Conservation (phyloP, 2,329 filamentous ascomycete species). For the Chaetomiaceae sp. region DNA sequence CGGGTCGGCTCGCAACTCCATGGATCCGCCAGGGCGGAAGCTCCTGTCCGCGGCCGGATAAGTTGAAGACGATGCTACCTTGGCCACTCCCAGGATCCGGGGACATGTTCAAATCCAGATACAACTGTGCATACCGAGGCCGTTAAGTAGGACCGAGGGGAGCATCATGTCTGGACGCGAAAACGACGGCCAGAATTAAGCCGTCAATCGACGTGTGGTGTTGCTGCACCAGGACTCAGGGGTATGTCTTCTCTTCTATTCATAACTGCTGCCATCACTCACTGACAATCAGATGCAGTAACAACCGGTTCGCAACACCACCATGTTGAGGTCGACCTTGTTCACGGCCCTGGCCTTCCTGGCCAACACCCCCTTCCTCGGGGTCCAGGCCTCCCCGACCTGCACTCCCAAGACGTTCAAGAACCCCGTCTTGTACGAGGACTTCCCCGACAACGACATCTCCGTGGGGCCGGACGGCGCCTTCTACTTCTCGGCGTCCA, state of each 20-base stretch:
- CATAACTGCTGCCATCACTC: neutral
- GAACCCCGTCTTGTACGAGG: conserved; percentile 8
- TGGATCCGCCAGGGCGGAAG: too few relatives aligned
- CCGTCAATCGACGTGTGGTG: too few relatives aligned
- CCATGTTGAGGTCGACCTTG: neutral
- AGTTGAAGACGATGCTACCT: too few relatives aligned
- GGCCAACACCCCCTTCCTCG: neutral
- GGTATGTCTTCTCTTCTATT: neutral
- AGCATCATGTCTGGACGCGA: too few relatives aligned
- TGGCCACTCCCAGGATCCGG: too few relatives aligned
- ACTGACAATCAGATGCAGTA: neutral
- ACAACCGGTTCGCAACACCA: neutral
- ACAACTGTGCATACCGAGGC: too few relatives aligned
- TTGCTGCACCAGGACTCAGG: too few relatives aligned
- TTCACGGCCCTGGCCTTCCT: neutral
- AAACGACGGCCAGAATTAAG: too few relatives aligned
- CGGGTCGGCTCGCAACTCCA: too few relatives aligned
- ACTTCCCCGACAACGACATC: conserved; percentile 12
- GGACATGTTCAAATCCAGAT: too few relatives aligned
- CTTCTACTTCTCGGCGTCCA: conserved; percentile 8
- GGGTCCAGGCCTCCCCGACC: neutral
- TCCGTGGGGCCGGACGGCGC: conserved; percentile 1
- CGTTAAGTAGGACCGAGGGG: too few relatives aligned
- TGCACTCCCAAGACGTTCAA: neutral
- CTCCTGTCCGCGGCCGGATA: too few relatives aligned